These are phyloP conservation scores for Colletotrichum sp. DNA, from an alignment of 2,329 filamentous ascomycete genomes.

Conservation along the genomic window DNA sequence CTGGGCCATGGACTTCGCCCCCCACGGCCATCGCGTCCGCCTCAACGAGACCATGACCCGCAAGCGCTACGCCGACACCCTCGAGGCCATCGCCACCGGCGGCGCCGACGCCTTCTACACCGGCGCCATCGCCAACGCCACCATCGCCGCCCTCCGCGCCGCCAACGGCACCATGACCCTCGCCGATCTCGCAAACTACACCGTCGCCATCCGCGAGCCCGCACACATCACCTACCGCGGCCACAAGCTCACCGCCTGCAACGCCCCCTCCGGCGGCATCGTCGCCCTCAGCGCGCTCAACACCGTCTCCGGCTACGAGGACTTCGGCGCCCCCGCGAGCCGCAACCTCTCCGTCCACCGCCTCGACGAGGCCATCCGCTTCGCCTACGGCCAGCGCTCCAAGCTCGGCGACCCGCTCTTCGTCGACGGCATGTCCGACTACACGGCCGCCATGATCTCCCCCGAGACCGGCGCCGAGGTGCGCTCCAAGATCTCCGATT, in stretches of 20 bases:
- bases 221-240: constrained; percentile 70
- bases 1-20: constrained; percentile 87
- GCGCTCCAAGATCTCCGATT: constrained; percentile 49
- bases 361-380: constrained; percentile 83
- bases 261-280: constrained; percentile 75
- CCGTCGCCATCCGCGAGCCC: constrained; percentile 65
- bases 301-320: constrained; percentile 72
- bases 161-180: constrained; percentile 79
- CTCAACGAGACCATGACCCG: constrained; percentile 78
- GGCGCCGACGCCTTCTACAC: constrained; percentile 74
- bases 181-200: constrained; percentile 75
- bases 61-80: constrained; percentile 74
- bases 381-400: constrained; percentile 77
- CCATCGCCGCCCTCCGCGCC: constrained; percentile 66
- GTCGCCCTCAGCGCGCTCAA: constrained; percentile 79
- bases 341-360: constrained; percentile 73
- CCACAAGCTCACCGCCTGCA: constrained; percentile 69
- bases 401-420: constrained; percentile 80
- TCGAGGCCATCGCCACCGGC: constrained; percentile 70
- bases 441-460: constrained; percentile 71
- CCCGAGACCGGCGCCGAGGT: constrained; percentile 59
- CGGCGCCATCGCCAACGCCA: constrained; percentile 72
- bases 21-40: constrained; percentile 68
- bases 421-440: constrained; percentile 62
- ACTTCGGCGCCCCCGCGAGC: constrained; percentile 60